Evolutionary conservation across 75 land plant genomes (phyloP), one percentile per base, ranked within the genome.

Genomic region (Cunninghamia lanceolata): DNA sequence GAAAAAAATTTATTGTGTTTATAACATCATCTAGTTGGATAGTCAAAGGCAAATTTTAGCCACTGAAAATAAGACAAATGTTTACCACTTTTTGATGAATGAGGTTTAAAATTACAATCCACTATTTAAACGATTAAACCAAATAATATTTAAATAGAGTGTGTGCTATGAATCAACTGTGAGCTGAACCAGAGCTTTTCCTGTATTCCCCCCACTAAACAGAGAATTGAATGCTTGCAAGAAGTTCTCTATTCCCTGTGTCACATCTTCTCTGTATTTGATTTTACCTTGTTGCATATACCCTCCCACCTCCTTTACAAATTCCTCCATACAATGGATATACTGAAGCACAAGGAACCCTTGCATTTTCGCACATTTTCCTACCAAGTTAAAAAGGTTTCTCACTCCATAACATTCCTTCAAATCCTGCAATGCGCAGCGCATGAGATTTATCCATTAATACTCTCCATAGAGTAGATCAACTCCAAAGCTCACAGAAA

Each of bases 161-260:
- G n/a, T n/a, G n/a, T n/a, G n/a, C n/a, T n/a, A n/a, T n/a, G n/a
- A n/a, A n/a, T n/a, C n/a, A n/a, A n/a, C 1, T 19, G 63, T 35
- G 79, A 76, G 79, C 15, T 88, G 82, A 53, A 92, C 71, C 2
- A 89, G 38, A 45, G 88, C 84, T 86, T 92, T 92, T 35, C 94
- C 94, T 2, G 86, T 59, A 56, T 91, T 92, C 35, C 85, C 82
- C 53, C 94, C 87, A 11, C 52, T 73, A 53, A 92, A 86, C 13
- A 92, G 7, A 3, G 89, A 90, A 21, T 84, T 79, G 34, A 92
- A 86, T 46, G 91, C 87, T 39, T 70, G 83, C 75, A 90, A 86
- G 85, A 91, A 87, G 47, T 59, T 87, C 73, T 91, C 94, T 46
- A 92, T 86, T 17, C 94, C 94, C 30, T 84, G 9, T 30, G 86